Evolutionary conservation across 2,329 filamentous ascomycete species (phyloP), one percentile per base, ranked within the genome.

Genomic region (Fusarium nisikadoi): DNA sequence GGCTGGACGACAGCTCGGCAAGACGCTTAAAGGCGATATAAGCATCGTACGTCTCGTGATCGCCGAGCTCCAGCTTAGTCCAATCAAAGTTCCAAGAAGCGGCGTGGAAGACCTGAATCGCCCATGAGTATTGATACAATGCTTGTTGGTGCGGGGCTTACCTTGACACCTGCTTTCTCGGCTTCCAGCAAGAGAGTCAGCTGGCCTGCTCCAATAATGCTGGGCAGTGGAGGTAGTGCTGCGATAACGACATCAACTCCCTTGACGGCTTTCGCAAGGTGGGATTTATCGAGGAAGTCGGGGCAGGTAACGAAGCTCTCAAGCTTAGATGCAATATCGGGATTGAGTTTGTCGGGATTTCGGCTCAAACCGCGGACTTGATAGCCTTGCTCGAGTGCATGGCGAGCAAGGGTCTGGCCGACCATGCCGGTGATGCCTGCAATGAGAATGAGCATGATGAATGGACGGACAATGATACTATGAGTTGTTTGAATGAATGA

Each of bases 1-100:
- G 8, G 4, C 13, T 25, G 2, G 25, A 39, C 0, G 63, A 65
- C 4, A 65, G 61, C 27, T 65, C 61, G 17, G 63, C 63, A 7
- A 65, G 63, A 6, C 61, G 49, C 10, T 58, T 65, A 5, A 65
- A 65, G 23, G 63, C 55, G 10, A 65, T 65, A 8, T 65, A 58
- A 20, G 63, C 42, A n/a, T 65, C 61, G 2, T 65, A 65, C 1
- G 43, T 65, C 8, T 65, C 61, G 20, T 65, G 50, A 16, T 65
- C 61, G 9, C 63, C 61, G 17, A 65, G 29, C 9, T 42, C 31
- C 3, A 65, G 50, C 4, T 38, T 65, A 8, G 63, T 50, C 63
- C 63, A 65, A 11, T 65, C 50, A 29, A 58, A 65, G 20, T 65
- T 65, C 50, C 61, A 65, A 4, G 43, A 50, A 0, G 63, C 61